Percentiles rank a stretch among this genome's conserved stretches.
These are phyloP conservation scores for Pistacia atlantica DNA, from an alignment of 345 rosid genomes.

Conservation along the genomic window DNA sequence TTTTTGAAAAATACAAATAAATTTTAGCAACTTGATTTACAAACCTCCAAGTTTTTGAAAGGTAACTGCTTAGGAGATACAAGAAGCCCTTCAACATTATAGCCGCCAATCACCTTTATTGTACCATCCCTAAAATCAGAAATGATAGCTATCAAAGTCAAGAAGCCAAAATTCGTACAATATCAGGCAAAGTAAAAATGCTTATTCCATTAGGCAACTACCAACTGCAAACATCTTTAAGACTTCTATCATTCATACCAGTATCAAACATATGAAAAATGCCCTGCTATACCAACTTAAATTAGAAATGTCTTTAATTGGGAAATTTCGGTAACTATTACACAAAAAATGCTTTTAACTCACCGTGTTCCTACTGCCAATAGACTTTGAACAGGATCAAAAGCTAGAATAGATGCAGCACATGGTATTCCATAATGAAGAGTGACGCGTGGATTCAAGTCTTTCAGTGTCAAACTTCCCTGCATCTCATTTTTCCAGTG, in stretches of 20 bases:
- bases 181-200: background rate
- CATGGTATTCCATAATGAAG: constrained; percentile 83
- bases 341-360: constrained; percentile 24
- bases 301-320: background rate
- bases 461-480: constrained; percentile 37
- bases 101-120: constrained; percentile 85
- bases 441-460: constrained; percentile 55
- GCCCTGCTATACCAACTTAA: background rate
- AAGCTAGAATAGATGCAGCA: constrained; percentile 77
- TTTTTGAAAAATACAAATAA: background rate
- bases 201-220: background rate
- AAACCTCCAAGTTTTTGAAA: constrained; percentile 75
- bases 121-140: constrained; percentile 68
- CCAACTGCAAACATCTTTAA: background rate
- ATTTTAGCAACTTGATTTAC: background rate
- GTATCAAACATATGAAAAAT: background rate
- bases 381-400: constrained; percentile 75
- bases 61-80: constrained; percentile 70
- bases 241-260: no score
- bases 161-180: background rate
- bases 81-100: constrained; percentile 76
- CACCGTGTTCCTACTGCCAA: constrained; percentile 84
- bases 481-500: constrained; percentile 18
- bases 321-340: no score
- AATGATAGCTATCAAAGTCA: background rate